These are phyloP conservation scores for Ophidiomyces ophidiicola DNA, from an alignment of 2,329 filamentous ascomycete species.

Conservation along the genomic window DNA sequence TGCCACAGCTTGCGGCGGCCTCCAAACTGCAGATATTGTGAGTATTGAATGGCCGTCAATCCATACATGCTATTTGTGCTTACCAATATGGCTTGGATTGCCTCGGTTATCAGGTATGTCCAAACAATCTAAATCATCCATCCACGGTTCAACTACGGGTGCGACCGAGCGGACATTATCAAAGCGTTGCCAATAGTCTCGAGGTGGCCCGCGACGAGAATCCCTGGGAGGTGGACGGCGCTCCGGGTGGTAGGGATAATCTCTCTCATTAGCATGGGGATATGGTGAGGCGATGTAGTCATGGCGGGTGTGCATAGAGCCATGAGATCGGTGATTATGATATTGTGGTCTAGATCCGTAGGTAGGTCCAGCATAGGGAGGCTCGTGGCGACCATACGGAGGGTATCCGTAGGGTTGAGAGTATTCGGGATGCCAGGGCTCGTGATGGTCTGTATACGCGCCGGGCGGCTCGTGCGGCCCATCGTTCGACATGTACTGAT, in stretches of 20 bases:
- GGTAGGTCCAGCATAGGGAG: slow-evolving; percentile 13
- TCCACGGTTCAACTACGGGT: slow-evolving; percentile 15
- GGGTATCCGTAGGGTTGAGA: slow-evolving; percentile 18
- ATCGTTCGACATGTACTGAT: slow-evolving; percentile 17
- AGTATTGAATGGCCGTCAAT: slow-evolving; percentile 9
- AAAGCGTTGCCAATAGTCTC: slow-evolving; percentile 9
- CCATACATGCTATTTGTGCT: slow-evolving; percentile 5
- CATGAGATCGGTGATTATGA: slow-evolving; percentile 12
- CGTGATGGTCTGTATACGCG: slow-evolving; percentile 14
- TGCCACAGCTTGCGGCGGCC: slow-evolving; percentile 17
- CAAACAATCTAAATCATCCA: slow-evolving; percentile 13
- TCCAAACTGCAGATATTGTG: slow-evolving; percentile 16
- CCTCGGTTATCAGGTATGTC: slow-evolving; percentile 12
- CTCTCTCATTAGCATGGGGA: slow-evolving; percentile 3
- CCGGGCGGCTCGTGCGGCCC: slow-evolving; percentile 16
- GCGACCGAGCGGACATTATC: slow-evolving; percentile 11
- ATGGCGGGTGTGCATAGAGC: slow-evolving; percentile 8
- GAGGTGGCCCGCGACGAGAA: slow-evolving; percentile 1
- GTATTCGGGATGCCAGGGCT: slow-evolving; percentile 18
- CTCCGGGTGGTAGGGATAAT: slow-evolving; percentile 10
- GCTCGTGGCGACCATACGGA: slow-evolving; percentile 17
- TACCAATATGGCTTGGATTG: slow-evolving; percentile 15
- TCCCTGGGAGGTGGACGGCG: slow-evolving; percentile 10
- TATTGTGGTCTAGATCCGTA: slow-evolving; percentile 16
- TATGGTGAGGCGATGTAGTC: slow-evolving; percentile 14